Conservation (phyloP, 352 stramenopile species). For the Elongisporangium anandrum region DNA sequence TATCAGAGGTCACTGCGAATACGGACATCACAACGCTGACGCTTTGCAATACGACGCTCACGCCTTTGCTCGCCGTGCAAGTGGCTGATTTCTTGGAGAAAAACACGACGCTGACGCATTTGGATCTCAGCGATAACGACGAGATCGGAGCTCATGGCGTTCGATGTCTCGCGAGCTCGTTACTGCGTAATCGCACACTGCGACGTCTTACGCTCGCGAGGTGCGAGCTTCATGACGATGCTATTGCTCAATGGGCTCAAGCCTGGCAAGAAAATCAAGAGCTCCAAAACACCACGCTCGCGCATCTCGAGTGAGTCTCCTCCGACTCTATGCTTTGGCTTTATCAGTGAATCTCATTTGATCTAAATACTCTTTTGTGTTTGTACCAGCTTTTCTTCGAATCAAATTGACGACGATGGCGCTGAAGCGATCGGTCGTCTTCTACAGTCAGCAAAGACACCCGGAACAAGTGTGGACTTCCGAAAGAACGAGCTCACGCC, state of each 20-base stretch:
- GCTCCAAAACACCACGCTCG: constrained; percentile 15
- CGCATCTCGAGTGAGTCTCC: constrained; percentile 14
- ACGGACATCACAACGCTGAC: constrained; percentile 10
- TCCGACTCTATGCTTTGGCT: too few relatives aligned
- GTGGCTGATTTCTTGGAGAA: constrained; percentile 42
- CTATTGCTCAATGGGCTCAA: constrained; percentile 24
- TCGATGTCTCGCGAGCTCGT: constrained; percentile 25
- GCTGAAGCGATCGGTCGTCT: constrained; percentile 18
- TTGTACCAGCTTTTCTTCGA: constrained; percentile 20
- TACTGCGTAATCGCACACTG: constrained; percentile 27
- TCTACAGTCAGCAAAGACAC: constrained; percentile 13
- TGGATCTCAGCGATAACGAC: constrained; percentile 32
- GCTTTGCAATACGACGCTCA: constrained; percentile 24
- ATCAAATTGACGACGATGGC: constrained; percentile 36
- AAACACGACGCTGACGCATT: constrained; percentile 27
- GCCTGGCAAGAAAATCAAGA: constrained; percentile 1
- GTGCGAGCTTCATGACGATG: constrained; percentile 25
- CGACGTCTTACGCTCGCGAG: constrained; percentile 18
- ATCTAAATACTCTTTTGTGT: background rate
- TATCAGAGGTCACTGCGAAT: constrained; percentile 13
- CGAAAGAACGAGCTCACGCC: constrained; percentile 21
- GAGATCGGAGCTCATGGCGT: constrained; percentile 29
- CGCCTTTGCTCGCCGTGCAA: constrained; percentile 33
- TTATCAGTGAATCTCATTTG: too few relatives aligned
- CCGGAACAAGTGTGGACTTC: constrained; percentile 23